Conservation (phyloP, 768 basidiomycete genomes). For the Jaapia argillacea region DNA sequence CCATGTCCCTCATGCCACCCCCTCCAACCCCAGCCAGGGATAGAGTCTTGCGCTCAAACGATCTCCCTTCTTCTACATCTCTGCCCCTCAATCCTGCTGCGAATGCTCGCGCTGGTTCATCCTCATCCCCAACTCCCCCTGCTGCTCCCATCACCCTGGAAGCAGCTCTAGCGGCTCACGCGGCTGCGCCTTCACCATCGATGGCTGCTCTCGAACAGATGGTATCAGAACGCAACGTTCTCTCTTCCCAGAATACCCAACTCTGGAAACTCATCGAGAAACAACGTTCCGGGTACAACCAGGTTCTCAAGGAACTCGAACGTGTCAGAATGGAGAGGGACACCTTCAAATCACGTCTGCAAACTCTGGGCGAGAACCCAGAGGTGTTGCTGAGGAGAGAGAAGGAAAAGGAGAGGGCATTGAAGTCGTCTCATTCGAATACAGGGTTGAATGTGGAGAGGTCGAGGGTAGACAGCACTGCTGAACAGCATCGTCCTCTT, state of each 20-base stretch:
- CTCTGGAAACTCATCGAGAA: constrained; percentile 96
- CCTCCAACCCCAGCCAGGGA: too few species aligned
- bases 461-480: too few species aligned
- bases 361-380: constrained; percentile 30
- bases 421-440: constrained; percentile 19
- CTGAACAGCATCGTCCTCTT: too few species aligned
- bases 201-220: constrained; percentile 63
- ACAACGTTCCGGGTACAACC: constrained; percentile 71
- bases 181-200: constrained; percentile 40
- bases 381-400: constrained; percentile 26
- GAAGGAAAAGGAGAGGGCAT: constrained; percentile 18
- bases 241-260: constrained; percentile 78
- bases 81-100: too few species aligned
- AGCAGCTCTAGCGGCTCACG: constrained; percentile 44
- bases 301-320: constrained; percentile 78
- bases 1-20: too few species aligned
- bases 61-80: too few species aligned
- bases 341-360: constrained; percentile 31
- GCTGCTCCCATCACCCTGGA: constrained; percentile 45
- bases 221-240: constrained; percentile 69
- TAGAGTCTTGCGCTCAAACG: too few species aligned
- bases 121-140: too few species aligned
- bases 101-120: too few species aligned
- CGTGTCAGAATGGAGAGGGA: constrained; percentile 78
- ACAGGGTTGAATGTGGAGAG: constrained; percentile 17